Evolutionary conservation across 805 yeast genomes (phyloP).

Genomic region (Saccharomycopsis sp.): DNA sequence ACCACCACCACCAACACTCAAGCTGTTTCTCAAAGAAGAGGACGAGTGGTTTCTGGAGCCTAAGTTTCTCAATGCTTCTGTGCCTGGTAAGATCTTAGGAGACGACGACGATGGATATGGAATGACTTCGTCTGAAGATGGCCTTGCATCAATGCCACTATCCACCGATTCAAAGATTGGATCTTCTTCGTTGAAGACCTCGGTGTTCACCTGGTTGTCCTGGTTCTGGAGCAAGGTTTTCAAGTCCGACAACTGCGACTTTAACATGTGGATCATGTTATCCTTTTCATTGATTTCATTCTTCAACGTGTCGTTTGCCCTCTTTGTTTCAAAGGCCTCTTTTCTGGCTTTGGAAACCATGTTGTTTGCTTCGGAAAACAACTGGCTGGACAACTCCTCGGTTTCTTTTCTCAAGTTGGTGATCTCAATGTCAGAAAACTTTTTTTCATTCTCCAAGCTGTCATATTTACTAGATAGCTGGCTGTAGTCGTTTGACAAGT

Average conservation of each 20-base stretch:
- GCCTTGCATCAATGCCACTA: not conserved
- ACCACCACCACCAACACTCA: not conserved
- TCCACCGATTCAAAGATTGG: not conserved
- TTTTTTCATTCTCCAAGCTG: slow-evolving; percentile 18
- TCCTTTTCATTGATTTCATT: slow-evolving; percentile 59
- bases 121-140: not conserved
- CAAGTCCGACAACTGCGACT: slow-evolving; percentile 57
- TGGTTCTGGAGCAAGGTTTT: slow-evolving; percentile 50
- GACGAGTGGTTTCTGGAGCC: slow-evolving; percentile 2
- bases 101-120: not conserved
- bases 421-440: slow-evolving; percentile 33
- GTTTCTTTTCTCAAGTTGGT: slow-evolving; percentile 60
- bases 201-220: not conserved
- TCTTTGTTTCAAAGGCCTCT: slow-evolving; percentile 50
- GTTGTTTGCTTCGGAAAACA: slow-evolving; percentile 75
- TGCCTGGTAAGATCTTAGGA: not conserved
- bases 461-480: slow-evolving; percentile 12
- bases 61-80: slow-evolving; percentile 1
- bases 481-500: slow-evolving; percentile 13
- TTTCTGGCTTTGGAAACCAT: slow-evolving; percentile 77
- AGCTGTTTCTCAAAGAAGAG: not conserved
- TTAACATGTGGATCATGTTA: slow-evolving; percentile 52
- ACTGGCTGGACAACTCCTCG: slow-evolving; percentile 67
- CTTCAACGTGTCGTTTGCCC: slow-evolving; percentile 46
- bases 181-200: not conserved